Evolutionary conservation across 352 stramenopile species (phyloP), one percentile per base, ranked within the genome.

Genomic region (Globisporangium takayamanum): DNA sequence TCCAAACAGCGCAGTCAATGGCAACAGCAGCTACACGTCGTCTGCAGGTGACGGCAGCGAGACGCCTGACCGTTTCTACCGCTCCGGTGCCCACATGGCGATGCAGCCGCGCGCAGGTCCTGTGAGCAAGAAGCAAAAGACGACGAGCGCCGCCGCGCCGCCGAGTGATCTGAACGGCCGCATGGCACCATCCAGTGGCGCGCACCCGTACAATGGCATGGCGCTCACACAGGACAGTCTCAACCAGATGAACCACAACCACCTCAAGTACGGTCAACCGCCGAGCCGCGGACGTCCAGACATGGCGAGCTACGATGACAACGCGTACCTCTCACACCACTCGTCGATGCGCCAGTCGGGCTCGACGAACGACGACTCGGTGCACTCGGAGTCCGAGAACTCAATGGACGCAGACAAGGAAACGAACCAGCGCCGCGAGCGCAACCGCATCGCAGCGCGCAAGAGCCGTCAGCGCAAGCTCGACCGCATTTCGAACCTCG

Each of bases 391-490:
- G 48, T 89, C 78, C 25, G 78, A 85, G 12, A 72, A 77, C 22
- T 94, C 84, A 6, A 72, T 81, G 62, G 84, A 88, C 49, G 63
- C 61, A 2, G 66, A 78, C 51, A 60, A 64, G 22, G 84, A 94
- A 61, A 89, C 84, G 18, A 92, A 88, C 48, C 59, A 91, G 44
- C 80, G 84, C 16, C 76, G 84, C n/a, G 84, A 94, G 55, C 78
- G 82, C 15, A 94, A 94, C 72, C 84, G 84, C 54, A 92, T 94
- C 57, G 84, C 84, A 0, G 84, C 84, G 12, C 76, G 84, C 41
- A 94, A 94, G 61, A 89, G 76, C 48, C 80, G 84, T 5, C 84
- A 94, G 59, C 80, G 84, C 64, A 94, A 94, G 59, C 63, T 94
- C 16, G 84, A 94, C 67, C 84, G 84, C 57, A 94, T 94, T 59